Evolutionary conservation across 768 basidiomycete species (phyloP), one percentile per base, ranked within the genome.

Genomic region (Suillus clintonianus): DNA sequence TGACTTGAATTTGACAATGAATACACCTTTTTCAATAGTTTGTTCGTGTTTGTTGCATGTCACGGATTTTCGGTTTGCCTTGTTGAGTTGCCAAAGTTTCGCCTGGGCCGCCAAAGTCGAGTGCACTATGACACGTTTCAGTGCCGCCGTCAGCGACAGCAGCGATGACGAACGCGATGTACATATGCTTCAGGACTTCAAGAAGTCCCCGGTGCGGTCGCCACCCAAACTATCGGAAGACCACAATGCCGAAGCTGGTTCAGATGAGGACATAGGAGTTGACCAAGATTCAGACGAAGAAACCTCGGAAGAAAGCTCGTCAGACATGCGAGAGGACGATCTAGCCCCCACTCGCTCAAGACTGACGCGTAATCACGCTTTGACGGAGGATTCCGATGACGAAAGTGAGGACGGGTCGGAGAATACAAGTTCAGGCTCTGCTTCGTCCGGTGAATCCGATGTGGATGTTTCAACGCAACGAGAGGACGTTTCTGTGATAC

Each of bases 111-210:
- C 47, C n/a, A 51, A 27, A 58, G 15, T 34, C 56, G 42, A 58
- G 61, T 62, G 62, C 39, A 71, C 67, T 55, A 90, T 90, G 89
- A 82, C 88, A 63, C 87, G 89, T 59, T 91, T 90, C 78, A 83
- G 85, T 62, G 89, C 89, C 36, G 83, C 84, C 71, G 78, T 80
- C 19, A 86, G 84, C 74, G 88, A 87, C 73, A 80, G 75, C 67
- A 81, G 80, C 60, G 85, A 85, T 71, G 83, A 85, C 71, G 84
- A 83, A 60, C 80, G 80, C 39, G 77, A 78, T 39, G 66, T 75
- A 7, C 69, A 76, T 62, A 60, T 75, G 64, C 72, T 74, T 42
- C 60, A 72, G 51, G 70, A 76, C 67, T 72, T 50, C 30, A 70
- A 56, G 15, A 68, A 65, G 56, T 58, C 32, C 2, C 50, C 43